Base-by-base conservation (phyloP, 2,329 filamentous ascomycete species). In the Coniella vitis region DNA sequence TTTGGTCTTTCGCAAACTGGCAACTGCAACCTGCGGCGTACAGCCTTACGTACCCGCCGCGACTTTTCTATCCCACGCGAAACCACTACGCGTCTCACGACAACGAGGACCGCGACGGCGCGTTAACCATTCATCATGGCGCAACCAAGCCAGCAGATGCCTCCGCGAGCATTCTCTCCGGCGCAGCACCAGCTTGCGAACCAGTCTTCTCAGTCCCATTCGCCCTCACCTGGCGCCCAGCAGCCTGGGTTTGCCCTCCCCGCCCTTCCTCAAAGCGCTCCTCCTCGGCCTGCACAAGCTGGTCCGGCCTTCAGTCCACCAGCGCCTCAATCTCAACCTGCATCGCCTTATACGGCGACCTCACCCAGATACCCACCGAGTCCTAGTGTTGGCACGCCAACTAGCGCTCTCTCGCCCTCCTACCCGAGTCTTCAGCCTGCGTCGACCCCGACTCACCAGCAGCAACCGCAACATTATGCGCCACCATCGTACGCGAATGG, bases 91-190 rank as follows among this genome's bases (percentile, higher is more conserved):
- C n/a, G 22, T 10, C 22, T 16, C 21, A 17, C 21, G 4, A n/a
- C 46, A 38, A n/a, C 35, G 31, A 22, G 10, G 25, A 29, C 25
- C n/a, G 25, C 35, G 38, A 14, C 14, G 29, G 7, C 14, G 12
- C 10, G 17, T 12, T 39, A 34, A 16, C 35, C n/a, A 45, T 42
- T 39, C 45, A 38, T 22, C 48, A 55, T 53, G 54, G 45, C 52
- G 35, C 54, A 55, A 35, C 63, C 51, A 58, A 61, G 45, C 58
- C 61, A 56, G 47, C 65, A 67, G 64, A 63, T 65, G 56, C 69
- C 75, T 45, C 72, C 75, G 48, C 73, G 75, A 56, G 69, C 73
- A 47, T 87, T 79, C 65, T 84, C 82, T 54, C 81, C 81, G 56
- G 75, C 78, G 25, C 82, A 79, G 49, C 75, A 37, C 16, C 39